Evolutionary conservation across 768 basidiomycete genomes (phyloP).

Genomic region (Tricholoma sp.): DNA sequence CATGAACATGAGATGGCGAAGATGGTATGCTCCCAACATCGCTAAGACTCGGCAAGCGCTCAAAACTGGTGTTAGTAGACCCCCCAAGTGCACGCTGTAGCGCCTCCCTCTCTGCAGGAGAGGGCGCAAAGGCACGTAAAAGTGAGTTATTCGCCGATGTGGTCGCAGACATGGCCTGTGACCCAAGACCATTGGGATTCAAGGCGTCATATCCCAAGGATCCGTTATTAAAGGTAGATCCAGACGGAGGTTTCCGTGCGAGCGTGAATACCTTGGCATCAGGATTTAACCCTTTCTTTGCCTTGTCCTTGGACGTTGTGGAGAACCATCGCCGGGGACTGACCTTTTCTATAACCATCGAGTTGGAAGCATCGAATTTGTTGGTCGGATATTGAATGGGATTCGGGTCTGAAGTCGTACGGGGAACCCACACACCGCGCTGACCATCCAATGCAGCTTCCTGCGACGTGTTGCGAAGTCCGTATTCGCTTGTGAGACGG

Average conservation of each 20-base stretch:
- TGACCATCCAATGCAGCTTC: conserved; percentile 26
- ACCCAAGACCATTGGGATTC: conserved; percentile 54
- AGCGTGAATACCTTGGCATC: conserved; percentile 82
- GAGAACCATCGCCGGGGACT: conserved; percentile 46
- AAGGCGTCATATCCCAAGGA: conserved; percentile 43
- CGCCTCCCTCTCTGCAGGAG: conserved; percentile 81
- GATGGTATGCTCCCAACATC: conserved; percentile 70
- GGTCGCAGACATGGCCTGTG: conserved; percentile 27
- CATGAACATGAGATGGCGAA: conserved; percentile 55
- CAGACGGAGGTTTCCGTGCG: conserved; percentile 23
- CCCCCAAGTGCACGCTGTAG: conserved; percentile 75
- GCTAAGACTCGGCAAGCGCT: conserved; percentile 72
- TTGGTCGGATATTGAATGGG: conserved; percentile 7
- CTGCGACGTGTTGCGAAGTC: conserved; percentile 8
- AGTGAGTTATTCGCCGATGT: conserved; percentile 44
- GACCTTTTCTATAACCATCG: conserved; percentile 20
- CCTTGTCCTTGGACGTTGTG: conserved; percentile 37
- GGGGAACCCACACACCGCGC: conserved; percentile 24
- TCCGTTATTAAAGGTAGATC: conserved; percentile 9
- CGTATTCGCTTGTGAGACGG: conserved; percentile 26
- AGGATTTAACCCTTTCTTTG: conserved; percentile 73
- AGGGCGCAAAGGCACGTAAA: conserved; percentile 82
- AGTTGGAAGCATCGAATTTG: conserved; percentile 11
- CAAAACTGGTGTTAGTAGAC: conserved; percentile 69
- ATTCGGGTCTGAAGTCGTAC: conserved; percentile 32